Conservation (phyloP, 2,329 filamentous ascomycete genomes). For the Coniochaeta ligniaria region DNA sequence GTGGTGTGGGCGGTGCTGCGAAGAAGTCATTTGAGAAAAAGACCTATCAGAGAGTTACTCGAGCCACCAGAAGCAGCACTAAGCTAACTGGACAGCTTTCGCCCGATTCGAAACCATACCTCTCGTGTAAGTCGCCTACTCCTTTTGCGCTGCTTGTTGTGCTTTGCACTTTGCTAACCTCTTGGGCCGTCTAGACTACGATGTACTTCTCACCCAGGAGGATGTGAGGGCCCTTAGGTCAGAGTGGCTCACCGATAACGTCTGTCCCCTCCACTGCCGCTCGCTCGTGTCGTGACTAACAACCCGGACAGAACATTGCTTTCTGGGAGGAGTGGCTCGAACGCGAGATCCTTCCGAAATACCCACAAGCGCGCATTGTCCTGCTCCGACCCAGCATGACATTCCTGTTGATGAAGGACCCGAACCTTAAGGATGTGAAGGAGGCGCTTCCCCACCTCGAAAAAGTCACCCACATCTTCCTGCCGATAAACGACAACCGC, state of each 20-base stretch:
- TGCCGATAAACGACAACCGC: constrained; percentile 86
- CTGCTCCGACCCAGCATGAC: constrained; percentile 90
- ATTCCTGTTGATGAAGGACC: constrained; percentile 77
- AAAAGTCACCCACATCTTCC: constrained; percentile 82
- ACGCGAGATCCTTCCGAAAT: constrained; percentile 73
- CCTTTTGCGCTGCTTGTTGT: constrained; percentile 1
- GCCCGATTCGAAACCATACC: background rate
- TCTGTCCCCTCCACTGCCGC: constrained; percentile 32
- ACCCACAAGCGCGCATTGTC: constrained; percentile 77
- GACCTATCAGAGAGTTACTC: background rate
- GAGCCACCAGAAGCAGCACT: background rate
- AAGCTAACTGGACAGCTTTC: constrained; percentile 2
- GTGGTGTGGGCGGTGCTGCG: background rate
- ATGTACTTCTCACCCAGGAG: constrained; percentile 61
- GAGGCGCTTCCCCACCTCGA: constrained; percentile 75
- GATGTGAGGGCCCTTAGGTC: constrained; percentile 82
- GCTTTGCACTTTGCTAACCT: background rate
- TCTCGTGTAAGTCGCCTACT: constrained; percentile 6
- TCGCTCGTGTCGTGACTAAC: constrained; percentile 15
- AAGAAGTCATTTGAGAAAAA: background rate
- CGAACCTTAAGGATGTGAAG: constrained; percentile 45
- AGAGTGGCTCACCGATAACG: constrained; percentile 97
- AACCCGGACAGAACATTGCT: constrained; percentile 79
- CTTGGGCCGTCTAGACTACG: constrained; percentile 29
- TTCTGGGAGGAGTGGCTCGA: constrained; percentile 99